Evolutionary conservation across 1,139 yeast genomes (phyloP).

Genomic region (Zygoascus meyerae): DNA sequence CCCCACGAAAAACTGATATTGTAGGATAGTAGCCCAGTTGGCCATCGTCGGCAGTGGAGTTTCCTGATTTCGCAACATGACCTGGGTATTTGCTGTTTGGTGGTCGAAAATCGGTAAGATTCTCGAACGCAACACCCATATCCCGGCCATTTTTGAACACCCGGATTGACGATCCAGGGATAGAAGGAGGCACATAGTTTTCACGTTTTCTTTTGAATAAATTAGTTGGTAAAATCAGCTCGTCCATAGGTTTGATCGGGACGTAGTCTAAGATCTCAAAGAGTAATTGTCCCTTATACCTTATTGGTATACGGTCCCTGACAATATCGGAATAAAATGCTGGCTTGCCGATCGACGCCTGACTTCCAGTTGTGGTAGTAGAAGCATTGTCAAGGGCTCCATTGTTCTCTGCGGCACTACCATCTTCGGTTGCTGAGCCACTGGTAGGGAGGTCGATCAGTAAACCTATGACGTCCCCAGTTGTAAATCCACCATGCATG

Average conservation of each 20-base stretch:
- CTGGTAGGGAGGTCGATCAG: slow-evolving; percentile 59
- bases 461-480: slow-evolving; percentile 83
- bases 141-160: slow-evolving; percentile 73
- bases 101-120: slow-evolving; percentile 73
- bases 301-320: slow-evolving; percentile 84
- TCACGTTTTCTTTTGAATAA: slow-evolving; percentile 23
- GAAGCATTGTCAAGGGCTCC: neutral
- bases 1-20: slow-evolving; percentile 75
- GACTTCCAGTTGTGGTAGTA: neutral
- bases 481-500: slow-evolving; percentile 48
- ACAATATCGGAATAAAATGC: slow-evolving; percentile 22
- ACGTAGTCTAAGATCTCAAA: slow-evolving; percentile 87
- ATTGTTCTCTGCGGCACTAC: neutral
- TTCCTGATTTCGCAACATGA: slow-evolving; percentile 15
- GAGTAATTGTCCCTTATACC: slow-evolving; percentile 69
- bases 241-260: slow-evolving; percentile 69
- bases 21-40: slow-evolving; percentile 88
- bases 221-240: slow-evolving; percentile 54
- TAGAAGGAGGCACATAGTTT: slow-evolving; percentile 24
- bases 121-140: slow-evolving; percentile 60
- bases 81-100: slow-evolving; percentile 45
- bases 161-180: slow-evolving; percentile 55
- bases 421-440: neutral
- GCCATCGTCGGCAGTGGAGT: slow-evolving; percentile 57
- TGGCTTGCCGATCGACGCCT: neutral